Evolutionary conservation across 2,329 filamentous ascomycete genomes (phyloP), one percentile per base, ranked within the genome.

Genomic region (Pseudogymnoascus sp.): DNA sequence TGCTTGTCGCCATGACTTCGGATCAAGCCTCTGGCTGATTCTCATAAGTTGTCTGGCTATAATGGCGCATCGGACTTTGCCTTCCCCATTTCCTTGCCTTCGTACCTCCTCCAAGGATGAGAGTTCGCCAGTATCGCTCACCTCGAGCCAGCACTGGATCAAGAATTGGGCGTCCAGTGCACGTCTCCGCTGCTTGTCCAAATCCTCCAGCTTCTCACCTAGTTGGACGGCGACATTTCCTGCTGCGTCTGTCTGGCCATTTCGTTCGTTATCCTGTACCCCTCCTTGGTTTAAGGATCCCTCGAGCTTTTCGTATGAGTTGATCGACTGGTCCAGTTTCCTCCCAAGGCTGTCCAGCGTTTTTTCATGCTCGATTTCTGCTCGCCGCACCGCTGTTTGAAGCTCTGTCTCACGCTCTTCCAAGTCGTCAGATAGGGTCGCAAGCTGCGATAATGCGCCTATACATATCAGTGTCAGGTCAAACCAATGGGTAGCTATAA

Each of bases 131-230:
- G 88, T 87, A 70, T 96, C 92, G 74, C 88, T 92, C 68, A 99
- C 91, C 70, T 97, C 93, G 39, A 91, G 86, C 93, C 94, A 99
- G 77, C 94, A 99, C 72, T 96, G 89, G 66, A 99, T 92, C 63
- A 99, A 76, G 72, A 97, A 97, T 71, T 90, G 93, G 63, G 94
- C 92, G 77, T 99, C 94, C 72, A 94, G 82, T 33, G 94, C 94
- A 63, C 93, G 82, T 71, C 91, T 87, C 67, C 92, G 81, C 76
- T 99, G 96, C 70, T 91, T 86, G 74, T 99, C 94, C 63, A 99
- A 80, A 73, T 97, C 93, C 76, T 99, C 94, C 9, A 99, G 79
- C 70, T 88, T 87, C 76, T 96, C 92, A 67, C 94, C 94, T 59
- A 97, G 97, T 73, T 96, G 90, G 60, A 99, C 91, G 0, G 94